Evolutionary conservation across 805 yeast species (phyloP).

Genomic region (Lipomyces anomalus): DNA sequence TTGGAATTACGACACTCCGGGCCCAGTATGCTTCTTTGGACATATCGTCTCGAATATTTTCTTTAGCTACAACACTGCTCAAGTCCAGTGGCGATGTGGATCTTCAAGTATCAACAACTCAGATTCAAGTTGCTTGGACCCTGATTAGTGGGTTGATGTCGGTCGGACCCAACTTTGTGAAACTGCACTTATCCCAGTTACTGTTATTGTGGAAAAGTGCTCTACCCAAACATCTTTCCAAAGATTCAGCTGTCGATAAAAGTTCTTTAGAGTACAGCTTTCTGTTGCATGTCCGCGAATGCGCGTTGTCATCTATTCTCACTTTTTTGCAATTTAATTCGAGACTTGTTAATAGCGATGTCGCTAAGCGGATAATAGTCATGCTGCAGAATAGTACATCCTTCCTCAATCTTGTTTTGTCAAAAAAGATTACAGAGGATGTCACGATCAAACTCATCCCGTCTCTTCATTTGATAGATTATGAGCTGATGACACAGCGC

Average conservation of each 20-base stretch:
- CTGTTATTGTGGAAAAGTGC: constrained; percentile 59
- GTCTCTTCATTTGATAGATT: constrained; percentile 27
- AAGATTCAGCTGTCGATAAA: constrained; percentile 30
- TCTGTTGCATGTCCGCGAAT: constrained; percentile 47
- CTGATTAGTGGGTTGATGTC: constrained; percentile 58
- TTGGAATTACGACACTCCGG: constrained; percentile 27
- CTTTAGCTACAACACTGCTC: constrained; percentile 42
- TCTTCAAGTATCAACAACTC: constrained; percentile 34
- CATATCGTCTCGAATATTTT: constrained; percentile 41
- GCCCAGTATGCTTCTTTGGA: constrained; percentile 42
- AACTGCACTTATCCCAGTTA: constrained; percentile 53
- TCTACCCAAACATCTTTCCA: constrained; percentile 40
- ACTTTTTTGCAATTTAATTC: constrained; percentile 42
- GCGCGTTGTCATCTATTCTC: constrained; percentile 53
- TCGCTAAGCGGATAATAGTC: constrained; percentile 43
- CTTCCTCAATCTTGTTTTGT: constrained; percentile 28
- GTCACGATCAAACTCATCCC: constrained; percentile 23
- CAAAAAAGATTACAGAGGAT: constrained; percentile 31
- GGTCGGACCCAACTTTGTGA: constrained; percentile 49
- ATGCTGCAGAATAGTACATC: constrained; percentile 42
- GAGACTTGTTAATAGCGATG: constrained; percentile 38
- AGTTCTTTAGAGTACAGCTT: constrained; percentile 32
- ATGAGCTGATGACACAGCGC: constrained; percentile 38
- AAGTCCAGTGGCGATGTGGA: constrained; percentile 31
- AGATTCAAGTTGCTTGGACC: constrained; percentile 53